Conservation (phyloP, 805 yeast genomes). For the Ogataea angusta region DNA sequence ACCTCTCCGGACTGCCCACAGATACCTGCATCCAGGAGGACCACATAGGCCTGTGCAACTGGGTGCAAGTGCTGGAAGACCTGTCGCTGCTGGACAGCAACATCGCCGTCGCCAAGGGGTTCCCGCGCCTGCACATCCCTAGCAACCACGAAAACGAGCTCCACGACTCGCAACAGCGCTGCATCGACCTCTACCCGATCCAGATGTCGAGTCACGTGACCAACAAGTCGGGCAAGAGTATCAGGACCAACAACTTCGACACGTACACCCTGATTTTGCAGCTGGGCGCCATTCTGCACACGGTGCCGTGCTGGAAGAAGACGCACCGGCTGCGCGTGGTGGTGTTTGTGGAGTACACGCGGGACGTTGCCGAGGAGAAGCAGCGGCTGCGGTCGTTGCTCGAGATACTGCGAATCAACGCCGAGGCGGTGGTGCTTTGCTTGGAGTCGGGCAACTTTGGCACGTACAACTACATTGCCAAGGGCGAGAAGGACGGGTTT, state of each 20-base stretch:
- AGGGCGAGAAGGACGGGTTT: constrained; percentile 49
- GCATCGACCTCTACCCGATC: constrained; percentile 90
- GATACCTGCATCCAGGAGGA: constrained; percentile 72
- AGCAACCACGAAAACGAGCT: constrained; percentile 33
- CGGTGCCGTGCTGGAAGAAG: constrained; percentile 90
- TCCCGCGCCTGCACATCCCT: constrained; percentile 66
- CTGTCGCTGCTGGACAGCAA: constrained; percentile 83
- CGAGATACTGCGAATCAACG: constrained; percentile 78
- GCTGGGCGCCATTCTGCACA: constrained; percentile 85
- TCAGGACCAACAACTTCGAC: constrained; percentile 86
- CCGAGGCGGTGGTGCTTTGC: constrained; percentile 72
- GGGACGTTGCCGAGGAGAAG: constrained; percentile 70
- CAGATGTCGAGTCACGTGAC: constrained; percentile 88
- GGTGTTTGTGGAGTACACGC: constrained; percentile 78
- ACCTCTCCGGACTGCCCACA: constrained; percentile 40
- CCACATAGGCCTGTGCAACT: constrained; percentile 67
- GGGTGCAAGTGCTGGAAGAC: constrained; percentile 94
- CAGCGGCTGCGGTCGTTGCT: constrained; percentile 60
- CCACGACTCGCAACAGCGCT: constrained; percentile 39
- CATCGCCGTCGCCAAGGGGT: constrained; percentile 92
- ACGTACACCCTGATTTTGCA: constrained; percentile 93
- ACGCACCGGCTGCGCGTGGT: constrained; percentile 75
- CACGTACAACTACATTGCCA: constrained; percentile 72
- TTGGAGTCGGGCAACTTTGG: constrained; percentile 53
- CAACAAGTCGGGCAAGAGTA: constrained; percentile 55